Evolutionary conservation across 306 rosid genomes (phyloP).

Genomic region (Pyrus bretschneideri): DNA sequence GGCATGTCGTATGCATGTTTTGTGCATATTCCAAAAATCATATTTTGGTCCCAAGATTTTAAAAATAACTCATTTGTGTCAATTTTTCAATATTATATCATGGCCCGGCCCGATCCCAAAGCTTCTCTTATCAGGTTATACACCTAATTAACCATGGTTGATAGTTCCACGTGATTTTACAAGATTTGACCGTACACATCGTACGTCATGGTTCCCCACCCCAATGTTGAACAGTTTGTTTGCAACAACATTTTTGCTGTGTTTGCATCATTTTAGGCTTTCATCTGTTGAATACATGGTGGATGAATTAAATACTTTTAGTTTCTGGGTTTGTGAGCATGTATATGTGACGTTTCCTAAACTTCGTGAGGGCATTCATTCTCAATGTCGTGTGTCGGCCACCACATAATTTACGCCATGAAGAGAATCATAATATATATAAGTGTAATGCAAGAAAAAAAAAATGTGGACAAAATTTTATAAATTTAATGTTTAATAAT

Average conservation of each 20-base stretch:
- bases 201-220: neutral
- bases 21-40: no score
- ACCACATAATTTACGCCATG: slow-evolving; percentile 1
- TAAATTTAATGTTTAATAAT: no score
- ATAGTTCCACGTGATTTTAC: slow-evolving; percentile 3
- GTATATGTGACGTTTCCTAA: neutral
- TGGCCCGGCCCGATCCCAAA: neutral
- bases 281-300: neutral
- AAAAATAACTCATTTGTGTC: no score
- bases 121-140: neutral
- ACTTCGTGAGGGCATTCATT: slow-evolving; percentile 34
- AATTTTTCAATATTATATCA: neutral
- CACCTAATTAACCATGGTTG: no score
- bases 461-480: no score
- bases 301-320: neutral
- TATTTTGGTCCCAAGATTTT: no score
- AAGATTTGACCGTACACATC: slow-evolving; percentile 12
- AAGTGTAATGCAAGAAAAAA: no score
- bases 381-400: slow-evolving; percentile 42
- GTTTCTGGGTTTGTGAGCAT: neutral
- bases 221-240: neutral
- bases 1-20: no score
- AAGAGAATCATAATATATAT: neutral
- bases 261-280: neutral
- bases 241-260: neutral